Percentiles rank a stretch among this genome's conserved stretches.
These are phyloP conservation scores for Kwoniella sp. DNA, from an alignment of 768 basidiomycete genomes.

Conservation along the genomic window DNA sequence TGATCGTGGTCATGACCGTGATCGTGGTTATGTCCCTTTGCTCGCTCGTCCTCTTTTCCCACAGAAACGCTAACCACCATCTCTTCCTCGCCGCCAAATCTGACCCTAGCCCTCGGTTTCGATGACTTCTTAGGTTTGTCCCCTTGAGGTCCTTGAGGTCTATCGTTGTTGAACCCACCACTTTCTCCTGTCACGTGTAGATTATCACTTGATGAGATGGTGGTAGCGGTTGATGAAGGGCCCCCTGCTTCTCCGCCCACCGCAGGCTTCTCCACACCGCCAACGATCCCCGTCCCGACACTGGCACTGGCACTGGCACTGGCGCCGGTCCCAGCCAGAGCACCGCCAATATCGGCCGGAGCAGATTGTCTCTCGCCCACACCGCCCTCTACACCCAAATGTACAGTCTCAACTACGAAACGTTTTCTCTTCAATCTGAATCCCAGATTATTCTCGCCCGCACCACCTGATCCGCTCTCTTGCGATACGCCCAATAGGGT, in stretches of 20 bases:
- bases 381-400: constrained; percentile 60
- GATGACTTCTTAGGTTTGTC: constrained; percentile 30
- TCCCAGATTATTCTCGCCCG: constrained; percentile 94
- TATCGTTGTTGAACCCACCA: background rate
- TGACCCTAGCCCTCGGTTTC: constrained; percentile 41
- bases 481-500: constrained; percentile 73
- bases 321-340: constrained; percentile 8
- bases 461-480: constrained; percentile 58
- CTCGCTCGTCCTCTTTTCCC: background rate
- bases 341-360: constrained; percentile 32
- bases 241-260: too few relatives aligned
- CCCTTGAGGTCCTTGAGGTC: constrained; percentile 14
- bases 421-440: constrained; percentile 89
- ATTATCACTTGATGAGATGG: background rate
- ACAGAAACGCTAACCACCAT: constrained; percentile 12
- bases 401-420: constrained; percentile 85
- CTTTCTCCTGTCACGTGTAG: background rate
- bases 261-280: constrained; percentile 8
- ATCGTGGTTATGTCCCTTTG: constrained; percentile 1
- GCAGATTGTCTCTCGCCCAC: constrained; percentile 54
- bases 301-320: too few relatives aligned
- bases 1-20: constrained; percentile 19
- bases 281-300: background rate
- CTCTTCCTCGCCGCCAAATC: constrained; percentile 47
- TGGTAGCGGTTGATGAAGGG: background rate